Percentiles rank a stretch among this genome's conserved stretches.
These are phyloP conservation scores for Metschnikowia continentalis DNA, from an alignment of 805 yeast species.

Conservation along the genomic window DNA sequence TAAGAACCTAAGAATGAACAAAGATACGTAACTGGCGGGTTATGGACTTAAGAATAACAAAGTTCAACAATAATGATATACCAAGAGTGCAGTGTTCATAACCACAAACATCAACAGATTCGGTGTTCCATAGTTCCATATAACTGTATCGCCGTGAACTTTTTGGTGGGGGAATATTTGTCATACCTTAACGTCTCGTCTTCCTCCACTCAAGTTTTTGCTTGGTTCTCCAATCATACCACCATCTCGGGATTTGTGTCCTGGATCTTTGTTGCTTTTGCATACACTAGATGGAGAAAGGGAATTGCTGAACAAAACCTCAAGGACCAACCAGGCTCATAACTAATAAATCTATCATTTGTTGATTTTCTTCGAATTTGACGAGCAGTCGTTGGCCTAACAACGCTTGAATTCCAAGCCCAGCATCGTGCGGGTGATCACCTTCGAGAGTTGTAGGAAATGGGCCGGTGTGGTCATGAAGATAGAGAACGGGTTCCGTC, in stretches of 20 bases:
- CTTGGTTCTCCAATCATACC: constrained; percentile 62
- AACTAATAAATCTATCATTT: too few species aligned
- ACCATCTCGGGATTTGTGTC: constrained; percentile 65
- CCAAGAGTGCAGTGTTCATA: too few species aligned
- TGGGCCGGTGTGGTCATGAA: constrained; percentile 82
- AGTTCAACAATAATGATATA: too few species aligned
- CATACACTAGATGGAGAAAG: constrained; percentile 60
- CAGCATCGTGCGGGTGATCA: constrained; percentile 64
- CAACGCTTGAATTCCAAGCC: constrained; percentile 22
- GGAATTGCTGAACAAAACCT: constrained; percentile 54
- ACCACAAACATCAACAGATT: constrained; percentile 27
- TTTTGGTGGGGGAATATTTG: constrained; percentile 41
- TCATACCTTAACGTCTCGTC: constrained; percentile 54
- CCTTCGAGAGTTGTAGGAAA: constrained; percentile 89
- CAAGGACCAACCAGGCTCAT: constrained; percentile 28
- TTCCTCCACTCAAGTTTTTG: constrained; percentile 50
- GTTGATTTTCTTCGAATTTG: neutral
- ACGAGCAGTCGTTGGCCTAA: constrained; percentile 41
- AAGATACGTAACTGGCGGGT: too few species aligned
- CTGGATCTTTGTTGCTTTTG: constrained; percentile 52
- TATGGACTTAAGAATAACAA: too few species aligned
- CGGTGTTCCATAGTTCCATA: constrained; percentile 37
- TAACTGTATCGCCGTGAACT: constrained; percentile 28
- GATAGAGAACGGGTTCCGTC: constrained; percentile 46
- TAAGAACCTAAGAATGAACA: too few species aligned